Conservation (phyloP, 1,139 yeast genomes). For the Blastobotrys aristatus region DNA sequence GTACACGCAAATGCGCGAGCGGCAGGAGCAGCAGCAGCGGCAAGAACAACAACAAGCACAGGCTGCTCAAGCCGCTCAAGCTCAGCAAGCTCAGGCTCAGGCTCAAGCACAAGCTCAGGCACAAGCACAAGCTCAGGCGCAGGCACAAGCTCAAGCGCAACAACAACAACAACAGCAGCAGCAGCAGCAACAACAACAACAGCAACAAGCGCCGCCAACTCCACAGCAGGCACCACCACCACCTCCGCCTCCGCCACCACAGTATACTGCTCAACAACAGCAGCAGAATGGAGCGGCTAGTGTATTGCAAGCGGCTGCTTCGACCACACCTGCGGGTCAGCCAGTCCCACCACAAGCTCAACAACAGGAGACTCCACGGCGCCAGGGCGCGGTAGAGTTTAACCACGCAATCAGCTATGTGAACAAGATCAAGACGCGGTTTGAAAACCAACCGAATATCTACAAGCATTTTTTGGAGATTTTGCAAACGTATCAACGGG, state of each 20-base stretch:
- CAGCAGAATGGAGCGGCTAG: constrained; percentile 36
- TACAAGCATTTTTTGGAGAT: constrained; percentile 93
- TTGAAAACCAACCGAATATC: constrained; percentile 90
- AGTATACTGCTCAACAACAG: background rate
- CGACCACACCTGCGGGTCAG: constrained; percentile 23
- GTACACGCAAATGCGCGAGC: constrained; percentile 21
- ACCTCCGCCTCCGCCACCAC: background rate
- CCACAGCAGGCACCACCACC: constrained; percentile 4
- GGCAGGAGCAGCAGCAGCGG: constrained; percentile 14
- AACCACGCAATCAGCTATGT: constrained; percentile 96
- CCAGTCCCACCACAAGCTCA: constrained; percentile 27
- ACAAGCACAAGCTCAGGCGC: constrained; percentile 1
- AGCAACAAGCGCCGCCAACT: constrained; percentile 14
- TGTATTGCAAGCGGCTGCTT: constrained; percentile 35
- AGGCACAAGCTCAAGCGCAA: constrained; percentile 10
- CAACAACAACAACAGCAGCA: constrained; percentile 1
- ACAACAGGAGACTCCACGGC: background rate
- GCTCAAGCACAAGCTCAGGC: constrained; percentile 9
- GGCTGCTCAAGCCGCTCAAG: constrained; percentile 14
- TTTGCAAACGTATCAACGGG: constrained; percentile 92
- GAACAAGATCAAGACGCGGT: constrained; percentile 89
- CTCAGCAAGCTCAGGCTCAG: constrained; percentile 7
- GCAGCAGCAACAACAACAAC: background rate
- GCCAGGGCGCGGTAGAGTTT: constrained; percentile 79
- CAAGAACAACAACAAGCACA: constrained; percentile 2